Conservation (phyloP, 352 stramenopile species). For the Globisporangium nagaii region DNA sequence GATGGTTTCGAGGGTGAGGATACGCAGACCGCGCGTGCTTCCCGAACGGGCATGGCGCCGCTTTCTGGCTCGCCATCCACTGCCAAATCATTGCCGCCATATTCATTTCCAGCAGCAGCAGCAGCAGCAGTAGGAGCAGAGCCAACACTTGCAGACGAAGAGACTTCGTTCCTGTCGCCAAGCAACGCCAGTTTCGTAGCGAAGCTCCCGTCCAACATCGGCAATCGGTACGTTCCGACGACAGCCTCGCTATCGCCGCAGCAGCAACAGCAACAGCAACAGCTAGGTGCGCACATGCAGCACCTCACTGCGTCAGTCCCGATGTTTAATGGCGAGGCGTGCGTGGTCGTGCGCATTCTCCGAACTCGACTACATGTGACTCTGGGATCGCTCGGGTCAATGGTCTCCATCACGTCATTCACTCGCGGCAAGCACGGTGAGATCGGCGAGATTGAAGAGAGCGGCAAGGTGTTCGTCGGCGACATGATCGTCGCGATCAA, state of each 20-base stretch:
- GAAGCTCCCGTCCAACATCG: conserved; percentile 7
- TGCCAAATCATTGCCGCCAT: not conserved
- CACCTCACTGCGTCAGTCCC: too few species aligned
- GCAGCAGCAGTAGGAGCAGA: not conserved
- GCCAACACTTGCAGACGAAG: not conserved
- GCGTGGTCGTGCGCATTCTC: conserved; percentile 31
- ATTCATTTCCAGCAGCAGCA: not conserved
- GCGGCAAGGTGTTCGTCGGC: conserved; percentile 56
- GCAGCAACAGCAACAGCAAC: not conserved
- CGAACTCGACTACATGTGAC: conserved; percentile 49
- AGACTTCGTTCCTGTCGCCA: conserved; percentile 46
- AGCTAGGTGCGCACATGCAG: too few species aligned
- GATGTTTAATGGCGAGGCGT: conserved; percentile 10
- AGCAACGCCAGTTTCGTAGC: conserved; percentile 29
- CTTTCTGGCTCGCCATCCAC: not conserved
- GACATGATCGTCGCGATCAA: conserved; percentile 65
- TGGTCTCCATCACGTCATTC: conserved; percentile 60
- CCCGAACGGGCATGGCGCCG: not conserved
- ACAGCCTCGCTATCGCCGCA: not conserved
- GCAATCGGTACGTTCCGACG: not conserved
- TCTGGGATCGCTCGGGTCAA: conserved; percentile 37
- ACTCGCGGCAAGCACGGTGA: conserved; percentile 37
- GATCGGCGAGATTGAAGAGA: conserved; percentile 60
- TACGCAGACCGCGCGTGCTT: not conserved
- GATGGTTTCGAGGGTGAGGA: not conserved